Evolutionary conservation across 2,329 filamentous ascomycete species (phyloP), one percentile per base, ranked within the genome.

Genomic region (Diaporthe aspalathi): DNA sequence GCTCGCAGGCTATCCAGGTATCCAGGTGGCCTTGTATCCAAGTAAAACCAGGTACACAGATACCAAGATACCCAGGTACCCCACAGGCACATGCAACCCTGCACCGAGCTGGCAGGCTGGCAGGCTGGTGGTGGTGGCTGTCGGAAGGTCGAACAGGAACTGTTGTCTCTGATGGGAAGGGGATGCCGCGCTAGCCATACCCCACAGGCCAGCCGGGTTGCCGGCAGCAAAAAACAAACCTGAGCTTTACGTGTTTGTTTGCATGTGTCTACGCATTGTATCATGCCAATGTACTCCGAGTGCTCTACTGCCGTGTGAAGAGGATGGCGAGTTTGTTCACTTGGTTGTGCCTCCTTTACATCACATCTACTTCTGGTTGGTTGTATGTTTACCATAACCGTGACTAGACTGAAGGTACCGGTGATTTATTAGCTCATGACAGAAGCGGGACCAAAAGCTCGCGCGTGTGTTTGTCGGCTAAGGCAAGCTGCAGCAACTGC

Each of bases 131-230:
- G 12, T 63, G 45, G 60, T 65, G 60, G 60, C 60, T 65, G 60
- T 50, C 60, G 60, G 60, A 65, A 65, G 45, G 43, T 65, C 60
- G 60, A 65, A 65, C 60, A n/a, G n/a, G n/a, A n/a, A n/a, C n/a
- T n/a, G n/a, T n/a, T 65, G 60, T 65, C 60, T 65, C 60, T 65
- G 60, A 12, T 38, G 6, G 12, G 6, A 65, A 27, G 60, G 43
- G 38, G 60, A 50, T 38, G 60, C 60, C 60, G 60, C 60, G 60
- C 45, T 65, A 65, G 45, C 60, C 60, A 65, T 38, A 65, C 60
- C 45, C n/a, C 60, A 50, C 60, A 50, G 50, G 60, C 60, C 60
- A 65, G 60, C 50, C 60, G 45, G 60, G 60, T 50, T n/a, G 43
- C 45, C 45, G 60, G 45, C n/a, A 65, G 60, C 45, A 35, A 50